A percentile compares a stretch with the other conserved stretches of the same genome.
phyloP scores from a whole-genome alignment of 768 basidiomycete genomes.

The Hypholoma fasciculare region DNA sequence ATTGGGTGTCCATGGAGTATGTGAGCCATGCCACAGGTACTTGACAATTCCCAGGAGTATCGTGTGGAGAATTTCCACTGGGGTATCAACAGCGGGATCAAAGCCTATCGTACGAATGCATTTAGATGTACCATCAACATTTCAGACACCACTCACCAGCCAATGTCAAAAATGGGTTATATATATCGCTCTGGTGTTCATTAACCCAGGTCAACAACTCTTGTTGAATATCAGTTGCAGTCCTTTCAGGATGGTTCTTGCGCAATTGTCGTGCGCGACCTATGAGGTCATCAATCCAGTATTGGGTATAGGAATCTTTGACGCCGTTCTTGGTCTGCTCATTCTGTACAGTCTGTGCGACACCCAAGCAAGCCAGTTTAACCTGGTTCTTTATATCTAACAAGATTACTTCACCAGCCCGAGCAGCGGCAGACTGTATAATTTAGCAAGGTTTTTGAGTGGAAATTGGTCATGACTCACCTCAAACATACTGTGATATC shows the following conservation, averaged over 20 bases:
- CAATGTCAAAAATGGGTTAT: constrained; percentile 31
- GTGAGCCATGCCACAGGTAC: constrained; percentile 38
- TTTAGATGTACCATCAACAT: not conserved
- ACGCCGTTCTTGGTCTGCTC: no score
- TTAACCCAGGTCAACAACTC: constrained; percentile 30
- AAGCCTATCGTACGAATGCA: constrained; percentile 19
- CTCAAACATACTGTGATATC: no score
- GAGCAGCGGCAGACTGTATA: no score
- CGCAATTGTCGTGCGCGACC: constrained; percentile 17
- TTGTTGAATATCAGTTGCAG: constrained; percentile 18
- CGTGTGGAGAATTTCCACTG: constrained; percentile 46
- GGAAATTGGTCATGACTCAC: no score
- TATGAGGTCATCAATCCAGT: constrained; percentile 28
- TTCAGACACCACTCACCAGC: constrained; percentile 8
- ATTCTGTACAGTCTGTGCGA: no score
- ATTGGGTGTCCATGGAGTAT: constrained; percentile 13
- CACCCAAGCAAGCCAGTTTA: no score
- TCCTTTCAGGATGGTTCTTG: constrained; percentile 13
- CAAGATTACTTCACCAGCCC: no score
- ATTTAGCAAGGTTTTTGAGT: no score
- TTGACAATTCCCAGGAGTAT: constrained; percentile 43
- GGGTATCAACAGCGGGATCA: constrained; percentile 32
- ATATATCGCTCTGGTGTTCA: constrained; percentile 16
- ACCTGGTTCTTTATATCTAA: no score
- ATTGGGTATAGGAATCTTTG: no score